Conservation (phyloP, 2,329 filamentous ascomycete genomes). For the Apiospora phragmitis region DNA sequence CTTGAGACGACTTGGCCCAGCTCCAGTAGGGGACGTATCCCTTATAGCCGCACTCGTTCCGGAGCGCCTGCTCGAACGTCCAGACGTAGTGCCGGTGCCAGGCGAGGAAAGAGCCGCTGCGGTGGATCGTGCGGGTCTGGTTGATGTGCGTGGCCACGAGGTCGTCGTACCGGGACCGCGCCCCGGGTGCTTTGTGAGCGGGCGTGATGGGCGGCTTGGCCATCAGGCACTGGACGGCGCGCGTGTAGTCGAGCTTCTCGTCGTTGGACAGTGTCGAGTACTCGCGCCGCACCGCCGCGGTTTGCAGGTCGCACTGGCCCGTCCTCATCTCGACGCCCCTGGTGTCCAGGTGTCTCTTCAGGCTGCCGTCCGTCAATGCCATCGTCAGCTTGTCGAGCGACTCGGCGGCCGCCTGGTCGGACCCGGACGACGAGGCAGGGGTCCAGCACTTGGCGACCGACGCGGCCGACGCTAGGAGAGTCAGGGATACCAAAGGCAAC, state of each 20-base stretch:
- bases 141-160: constrained; percentile 7
- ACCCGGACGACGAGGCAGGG: background rate
- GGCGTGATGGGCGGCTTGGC: background rate
- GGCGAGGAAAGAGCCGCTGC: background rate
- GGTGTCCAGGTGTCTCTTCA: constrained; percentile 10
- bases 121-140: background rate
- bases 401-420: constrained; percentile 14
- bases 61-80: constrained; percentile 26
- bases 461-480: background rate
- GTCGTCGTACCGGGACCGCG: constrained; percentile 6
- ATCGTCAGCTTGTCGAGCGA: constrained; percentile 13
- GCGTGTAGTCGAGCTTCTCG: constrained; percentile 17
- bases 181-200: background rate
- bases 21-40: constrained; percentile 42
- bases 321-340: constrained; percentile 1
- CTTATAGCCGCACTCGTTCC: constrained; percentile 26
- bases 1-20: constrained; percentile 34
- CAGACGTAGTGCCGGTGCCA: constrained; percentile 27
- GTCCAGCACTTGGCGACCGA: background rate
- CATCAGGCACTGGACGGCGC: constrained; percentile 5
- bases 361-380: constrained; percentile 11
- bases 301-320: background rate
- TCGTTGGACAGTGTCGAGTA: constrained; percentile 14
- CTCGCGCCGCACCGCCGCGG: background rate
- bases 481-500: background rate